phyloP scores from a whole-genome alignment of 179 eudicot species.

The Spinacia oleracea region DNA sequence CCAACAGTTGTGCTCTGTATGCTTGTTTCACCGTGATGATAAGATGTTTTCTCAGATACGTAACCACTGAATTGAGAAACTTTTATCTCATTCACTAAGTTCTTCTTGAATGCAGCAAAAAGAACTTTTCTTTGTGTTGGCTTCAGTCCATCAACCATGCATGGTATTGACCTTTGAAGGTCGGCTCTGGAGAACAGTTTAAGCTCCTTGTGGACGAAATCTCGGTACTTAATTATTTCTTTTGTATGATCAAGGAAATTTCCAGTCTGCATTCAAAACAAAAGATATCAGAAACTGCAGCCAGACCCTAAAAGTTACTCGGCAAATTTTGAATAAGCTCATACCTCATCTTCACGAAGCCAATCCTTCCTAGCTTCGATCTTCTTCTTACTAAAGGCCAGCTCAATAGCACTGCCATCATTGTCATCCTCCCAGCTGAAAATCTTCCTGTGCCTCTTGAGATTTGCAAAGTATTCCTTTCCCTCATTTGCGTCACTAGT shows the following conservation, averaged over 20 bases:
- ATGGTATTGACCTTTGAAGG: conserved; percentile 90
- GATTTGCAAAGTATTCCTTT: conserved; percentile 67
- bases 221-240: conserved; percentile 65
- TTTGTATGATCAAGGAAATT: conserved; percentile 65
- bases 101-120: conserved; percentile 80
- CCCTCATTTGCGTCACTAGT: conserved; percentile 81
- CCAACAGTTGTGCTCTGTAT: conserved; percentile 80
- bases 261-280: conserved; percentile 60
- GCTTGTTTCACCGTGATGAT: conserved; percentile 90
- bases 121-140: conserved; percentile 97
- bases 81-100: conserved; percentile 63
- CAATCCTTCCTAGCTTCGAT: conserved; percentile 95
- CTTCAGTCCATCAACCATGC: conserved; percentile 91
- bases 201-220: conserved; percentile 92
- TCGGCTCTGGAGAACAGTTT: conserved; percentile 91
- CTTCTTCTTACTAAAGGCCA: conserved; percentile 93
- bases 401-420: conserved; percentile 88
- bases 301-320: not conserved
- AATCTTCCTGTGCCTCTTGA: conserved; percentile 63
- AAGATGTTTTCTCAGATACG: conserved; percentile 85
- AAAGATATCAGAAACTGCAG: not conserved
- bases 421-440: conserved; percentile 70
- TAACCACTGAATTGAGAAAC: conserved; percentile 85
- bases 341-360: conserved; percentile 83
- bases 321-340: not conserved